These are phyloP conservation scores for Ophiognomonia clavigignenti-juglandacearum DNA, from an alignment of 2,329 filamentous ascomycete species.

Conservation along the genomic window DNA sequence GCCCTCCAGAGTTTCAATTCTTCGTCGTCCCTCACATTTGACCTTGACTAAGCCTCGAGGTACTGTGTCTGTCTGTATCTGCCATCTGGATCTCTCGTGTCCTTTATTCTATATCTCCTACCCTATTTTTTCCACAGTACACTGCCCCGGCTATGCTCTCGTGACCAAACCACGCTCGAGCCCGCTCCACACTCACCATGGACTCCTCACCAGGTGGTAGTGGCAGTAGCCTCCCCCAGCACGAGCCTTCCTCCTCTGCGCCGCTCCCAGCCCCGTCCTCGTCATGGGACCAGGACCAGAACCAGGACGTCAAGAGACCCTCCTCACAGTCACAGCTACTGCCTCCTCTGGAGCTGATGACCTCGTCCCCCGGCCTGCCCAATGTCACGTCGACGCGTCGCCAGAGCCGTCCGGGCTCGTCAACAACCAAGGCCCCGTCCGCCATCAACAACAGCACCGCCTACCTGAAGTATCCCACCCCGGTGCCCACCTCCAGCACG, in stretches of 20 bases:
- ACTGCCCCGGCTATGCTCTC: slow-evolving; percentile 8
- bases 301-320: slow-evolving; percentile 46
- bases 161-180: neutral
- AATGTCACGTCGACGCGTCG: slow-evolving; percentile 57
- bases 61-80: neutral
- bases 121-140: neutral
- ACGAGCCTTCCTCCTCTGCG: slow-evolving; percentile 11
- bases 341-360: slow-evolving; percentile 73
- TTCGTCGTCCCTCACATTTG: too few relatives aligned
- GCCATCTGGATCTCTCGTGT: neutral
- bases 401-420: slow-evolving; percentile 42
- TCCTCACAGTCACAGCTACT: slow-evolving; percentile 58
- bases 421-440: slow-evolving; percentile 26
- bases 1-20: too few relatives aligned
- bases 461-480: slow-evolving; percentile 79
- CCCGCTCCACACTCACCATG: slow-evolving; percentile 5
- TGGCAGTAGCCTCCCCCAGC: slow-evolving; percentile 3
- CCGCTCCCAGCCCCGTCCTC: slow-evolving; percentile 23
- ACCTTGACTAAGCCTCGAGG: too few relatives aligned
- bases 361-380: slow-evolving; percentile 71
- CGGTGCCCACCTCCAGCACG: slow-evolving; percentile 88
- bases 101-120: neutral
- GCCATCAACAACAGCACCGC: slow-evolving; percentile 22
- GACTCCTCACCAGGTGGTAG: slow-evolving; percentile 14
- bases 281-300: slow-evolving; percentile 25